Base-by-base conservation (phyloP, 257 asterid species). In the Leptodermis oblonga region DNA sequence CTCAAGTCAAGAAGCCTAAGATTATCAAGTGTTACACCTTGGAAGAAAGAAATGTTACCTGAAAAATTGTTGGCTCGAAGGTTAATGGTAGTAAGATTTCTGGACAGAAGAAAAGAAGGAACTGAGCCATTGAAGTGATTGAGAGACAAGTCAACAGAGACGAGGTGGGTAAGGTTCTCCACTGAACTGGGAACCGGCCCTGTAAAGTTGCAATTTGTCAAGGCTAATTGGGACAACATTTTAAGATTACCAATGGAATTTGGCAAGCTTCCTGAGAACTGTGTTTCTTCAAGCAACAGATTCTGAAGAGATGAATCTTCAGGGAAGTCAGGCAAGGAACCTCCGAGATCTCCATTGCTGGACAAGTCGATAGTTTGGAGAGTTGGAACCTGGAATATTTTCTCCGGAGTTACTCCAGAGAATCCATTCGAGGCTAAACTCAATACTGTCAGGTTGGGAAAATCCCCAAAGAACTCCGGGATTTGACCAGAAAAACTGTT, bases 241-340 rank as follows among this genome's bases (percentile, higher is more conserved):
- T 31, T 65, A 9, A 85, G 86, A 43, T 41, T 78, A 37, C 87
- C 85, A 28, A 85, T 78, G 64, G 95, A 82, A 52, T 74, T 74
- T 3, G 92, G 76, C 20, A 89, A 41, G 48, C 65, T 63, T 23
- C 96, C 92, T 33, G 85, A 84, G 62, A 87, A 76, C 7, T 30
- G 73, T 7, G 90, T 85, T 71, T 23, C 23, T 18, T 68, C 31
- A 59, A 89, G 89, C 33, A 15, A 2, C 72, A 89, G 36, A 42
- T 39, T 64, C 31, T 77, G 79, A 18, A 88, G 82, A 67, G 86
- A 73, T 41, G 78, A 77, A 65, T 82, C 73, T n/a, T 62, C 11
- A 6, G 84, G 83, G 71, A 89, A 89, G n/a, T 84, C 85, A 22
- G 87, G 89, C 48, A 89, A 67, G 30, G 81, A 71, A 3, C 96